Percentiles rank a stretch among this genome's conserved stretches.
These are phyloP conservation scores for Eremochloa ophiuroides DNA, from an alignment of 176 grass and related monocot species.

Conservation along the genomic window DNA sequence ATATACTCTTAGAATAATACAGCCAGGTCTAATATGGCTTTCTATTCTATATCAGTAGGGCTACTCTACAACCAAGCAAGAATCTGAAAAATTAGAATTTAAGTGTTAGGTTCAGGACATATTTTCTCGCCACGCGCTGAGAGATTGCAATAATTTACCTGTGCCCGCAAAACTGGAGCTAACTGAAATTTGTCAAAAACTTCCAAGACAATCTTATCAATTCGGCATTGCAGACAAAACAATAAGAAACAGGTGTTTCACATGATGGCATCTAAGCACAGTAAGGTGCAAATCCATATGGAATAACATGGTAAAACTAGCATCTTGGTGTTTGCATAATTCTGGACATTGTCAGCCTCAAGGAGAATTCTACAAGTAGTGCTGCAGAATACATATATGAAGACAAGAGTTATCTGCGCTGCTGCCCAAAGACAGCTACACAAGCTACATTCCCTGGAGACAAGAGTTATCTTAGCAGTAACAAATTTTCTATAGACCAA, in stretches of 20 bases:
- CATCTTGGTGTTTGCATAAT: background rate
- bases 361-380: too few species aligned
- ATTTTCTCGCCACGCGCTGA: background rate
- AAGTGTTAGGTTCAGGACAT: conserved; percentile 34
- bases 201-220: conserved; percentile 92
- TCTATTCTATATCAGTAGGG: conserved; percentile 98
- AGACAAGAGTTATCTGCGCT: too few species aligned
- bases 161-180: conserved; percentile 64
- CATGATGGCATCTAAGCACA: background rate
- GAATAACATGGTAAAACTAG: background rate
- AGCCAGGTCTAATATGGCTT: conserved; percentile 94
- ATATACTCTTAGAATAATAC: conserved; percentile 93
- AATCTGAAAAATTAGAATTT: conserved; percentile 61
- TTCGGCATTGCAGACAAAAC: conserved; percentile 63
- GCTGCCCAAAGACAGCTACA: too few species aligned
- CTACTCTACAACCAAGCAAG: conserved; percentile 87
- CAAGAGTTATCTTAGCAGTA: too few species aligned
- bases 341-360: too few species aligned
- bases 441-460: too few species aligned
- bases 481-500: too few species aligned
- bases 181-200: conserved; percentile 94
- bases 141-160: conserved; percentile 48
- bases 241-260: background rate
- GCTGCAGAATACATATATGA: too few species aligned
- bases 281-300: background rate